Evolutionary conservation across 805 yeast species (phyloP).

Genomic region (Ogataea polymorpha): DNA sequence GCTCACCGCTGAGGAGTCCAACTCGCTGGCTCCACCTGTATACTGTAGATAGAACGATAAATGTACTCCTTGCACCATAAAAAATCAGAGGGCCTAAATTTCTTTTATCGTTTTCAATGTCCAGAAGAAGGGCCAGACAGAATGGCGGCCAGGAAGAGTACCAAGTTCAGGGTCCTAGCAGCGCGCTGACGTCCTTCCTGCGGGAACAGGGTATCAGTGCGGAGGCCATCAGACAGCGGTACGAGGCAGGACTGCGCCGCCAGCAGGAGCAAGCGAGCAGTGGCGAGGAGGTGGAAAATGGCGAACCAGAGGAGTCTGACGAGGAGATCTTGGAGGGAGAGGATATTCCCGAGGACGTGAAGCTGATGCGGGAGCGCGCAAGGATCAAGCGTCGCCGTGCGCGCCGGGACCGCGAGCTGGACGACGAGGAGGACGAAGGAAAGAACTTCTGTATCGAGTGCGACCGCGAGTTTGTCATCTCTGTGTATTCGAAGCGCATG

Average conservation of each 20-base stretch:
- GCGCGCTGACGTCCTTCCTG: constrained; percentile 86
- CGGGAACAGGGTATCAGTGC: constrained; percentile 88
- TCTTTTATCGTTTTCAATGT: constrained; percentile 14
- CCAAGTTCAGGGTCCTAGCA: constrained; percentile 59
- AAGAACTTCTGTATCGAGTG: constrained; percentile 56
- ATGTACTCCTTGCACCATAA: constrained; percentile 7
- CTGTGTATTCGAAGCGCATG: constrained; percentile 59
- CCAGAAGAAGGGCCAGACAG: constrained; percentile 23
- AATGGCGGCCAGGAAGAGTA: constrained; percentile 8
- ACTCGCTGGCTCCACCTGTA: constrained; percentile 5
- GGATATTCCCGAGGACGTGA: constrained; percentile 22
- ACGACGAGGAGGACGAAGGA: constrained; percentile 47
- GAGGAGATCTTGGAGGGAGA: constrained; percentile 38
- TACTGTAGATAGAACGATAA: constrained; percentile 1
- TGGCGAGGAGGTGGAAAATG: constrained; percentile 20
- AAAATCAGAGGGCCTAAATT: background rate
- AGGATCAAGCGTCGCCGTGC: constrained; percentile 38
- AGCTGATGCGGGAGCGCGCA: constrained; percentile 20
- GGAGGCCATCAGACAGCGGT: constrained; percentile 58
- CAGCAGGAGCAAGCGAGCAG: constrained; percentile 33
- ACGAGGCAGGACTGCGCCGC: constrained; percentile 31
- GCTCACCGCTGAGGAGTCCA: constrained; percentile 1
- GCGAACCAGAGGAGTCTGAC: constrained; percentile 24
- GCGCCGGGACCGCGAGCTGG: constrained; percentile 29
- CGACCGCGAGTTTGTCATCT: constrained; percentile 51